phyloP scores from a whole-genome alignment of 2,329 filamentous ascomycete genomes.

The Exophiala calicioides region DNA sequence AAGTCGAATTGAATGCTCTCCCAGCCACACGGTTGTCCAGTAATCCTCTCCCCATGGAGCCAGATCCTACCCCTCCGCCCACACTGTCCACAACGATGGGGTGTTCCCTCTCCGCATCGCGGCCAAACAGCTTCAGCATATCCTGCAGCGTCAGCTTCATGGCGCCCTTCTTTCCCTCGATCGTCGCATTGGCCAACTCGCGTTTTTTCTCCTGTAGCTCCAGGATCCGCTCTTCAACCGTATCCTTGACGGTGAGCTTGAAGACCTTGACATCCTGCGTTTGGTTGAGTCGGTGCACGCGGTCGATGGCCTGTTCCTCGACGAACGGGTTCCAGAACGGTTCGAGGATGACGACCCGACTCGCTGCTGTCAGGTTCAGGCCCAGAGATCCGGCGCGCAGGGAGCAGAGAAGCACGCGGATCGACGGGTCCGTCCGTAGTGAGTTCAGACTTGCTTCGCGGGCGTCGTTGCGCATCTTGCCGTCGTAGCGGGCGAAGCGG shows the following conservation, averaged over 20 bases:
- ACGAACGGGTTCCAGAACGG: slow-evolving; percentile 99
- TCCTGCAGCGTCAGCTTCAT: slow-evolving; percentile 90
- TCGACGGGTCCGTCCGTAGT: slow-evolving; percentile 72
- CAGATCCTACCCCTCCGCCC: slow-evolving; percentile 4
- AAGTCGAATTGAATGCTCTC: not conserved
- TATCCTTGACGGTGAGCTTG: slow-evolving; percentile 82
- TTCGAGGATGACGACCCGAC: slow-evolving; percentile 89
- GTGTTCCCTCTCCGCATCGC: slow-evolving; percentile 58
- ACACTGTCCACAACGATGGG: slow-evolving; percentile 17
- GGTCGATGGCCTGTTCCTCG: slow-evolving; percentile 97
- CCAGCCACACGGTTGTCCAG: slow-evolving; percentile 1
- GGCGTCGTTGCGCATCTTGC: slow-evolving; percentile 88
- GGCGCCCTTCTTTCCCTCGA: slow-evolving; percentile 70
- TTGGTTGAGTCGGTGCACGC: slow-evolving; percentile 96
- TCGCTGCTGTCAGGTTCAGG: slow-evolving; percentile 91
- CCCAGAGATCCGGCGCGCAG: slow-evolving; percentile 91
- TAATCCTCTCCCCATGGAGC: slow-evolving; percentile 13
- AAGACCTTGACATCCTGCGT: slow-evolving; percentile 93
- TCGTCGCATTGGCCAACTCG: slow-evolving; percentile 83
- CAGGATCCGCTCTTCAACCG: slow-evolving; percentile 93
- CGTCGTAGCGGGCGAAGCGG: slow-evolving; percentile 86
- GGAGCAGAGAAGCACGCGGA: slow-evolving; percentile 85
- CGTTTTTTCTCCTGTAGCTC: slow-evolving; percentile 93
- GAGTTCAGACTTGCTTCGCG: slow-evolving; percentile 82
- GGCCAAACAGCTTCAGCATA: slow-evolving; percentile 85